phyloP scores from a whole-genome alignment of 164 flowering plant species.

The Berberis vulgaris region DNA sequence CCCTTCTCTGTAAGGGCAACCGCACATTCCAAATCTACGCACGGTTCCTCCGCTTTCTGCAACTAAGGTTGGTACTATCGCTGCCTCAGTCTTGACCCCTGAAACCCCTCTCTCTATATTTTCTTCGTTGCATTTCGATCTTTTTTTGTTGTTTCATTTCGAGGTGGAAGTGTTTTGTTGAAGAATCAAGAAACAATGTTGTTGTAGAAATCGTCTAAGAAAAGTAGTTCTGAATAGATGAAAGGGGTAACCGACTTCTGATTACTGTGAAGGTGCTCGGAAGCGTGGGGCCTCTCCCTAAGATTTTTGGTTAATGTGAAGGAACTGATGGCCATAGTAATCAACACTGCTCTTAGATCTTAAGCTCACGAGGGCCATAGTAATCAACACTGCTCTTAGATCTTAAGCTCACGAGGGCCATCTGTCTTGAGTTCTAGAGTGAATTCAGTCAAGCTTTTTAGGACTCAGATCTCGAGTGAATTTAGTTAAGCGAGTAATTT shows the following conservation, averaged over 20 bases:
- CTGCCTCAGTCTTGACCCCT: conserved; percentile 91
- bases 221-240: conserved; percentile 22
- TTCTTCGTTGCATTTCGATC: neutral
- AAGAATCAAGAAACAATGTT: conserved; percentile 14
- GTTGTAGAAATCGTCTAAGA: conserved; percentile 29
- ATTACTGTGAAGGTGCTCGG: conserved; percentile 50
- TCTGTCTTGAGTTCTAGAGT: no score
- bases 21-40: conserved; percentile 14
- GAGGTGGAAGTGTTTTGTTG: no score
- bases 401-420: no score
- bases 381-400: no score
- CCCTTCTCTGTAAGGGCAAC: conserved; percentile 14
- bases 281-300: conserved; percentile 60
- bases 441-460: no score
- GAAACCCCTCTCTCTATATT: conserved; percentile 4
- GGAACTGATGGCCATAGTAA: conserved; percentile 40
- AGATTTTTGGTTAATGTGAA: conserved; percentile 46
- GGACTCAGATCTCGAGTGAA: no score
- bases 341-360: conserved; percentile 43
- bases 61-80: conserved; percentile 85
- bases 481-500: no score
- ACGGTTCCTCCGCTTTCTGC: conserved; percentile 40
- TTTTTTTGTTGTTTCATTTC: neutral
- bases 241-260: conserved; percentile 36
- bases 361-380: conserved; percentile 72